Evolutionary conservation across 345 rosid genomes (phyloP).

Genomic region (Cardamine chenopodiifolia): DNA sequence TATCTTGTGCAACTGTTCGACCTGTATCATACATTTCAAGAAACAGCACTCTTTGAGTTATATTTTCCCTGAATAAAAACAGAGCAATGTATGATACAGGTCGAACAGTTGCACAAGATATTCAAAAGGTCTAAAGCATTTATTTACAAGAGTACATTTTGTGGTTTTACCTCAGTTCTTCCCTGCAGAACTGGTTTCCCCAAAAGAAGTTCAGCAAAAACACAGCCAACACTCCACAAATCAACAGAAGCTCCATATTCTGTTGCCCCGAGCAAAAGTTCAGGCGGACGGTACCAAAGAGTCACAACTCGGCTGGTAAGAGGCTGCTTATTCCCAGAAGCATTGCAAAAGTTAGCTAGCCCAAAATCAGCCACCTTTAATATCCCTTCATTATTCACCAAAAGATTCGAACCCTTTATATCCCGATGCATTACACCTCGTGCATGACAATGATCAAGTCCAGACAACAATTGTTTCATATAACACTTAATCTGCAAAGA

Average conservation of each 20-base stretch:
- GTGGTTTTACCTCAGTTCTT: conserved; percentile 80
- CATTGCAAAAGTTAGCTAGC: conserved; percentile 72
- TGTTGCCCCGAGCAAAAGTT: conserved; percentile 87
- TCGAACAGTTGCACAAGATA: too few relatives aligned
- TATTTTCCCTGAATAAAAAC: background rate
- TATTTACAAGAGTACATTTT: conserved; percentile 5
- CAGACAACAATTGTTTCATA: conserved; percentile 82
- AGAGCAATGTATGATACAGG: background rate
- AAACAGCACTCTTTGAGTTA: conserved; percentile 4
- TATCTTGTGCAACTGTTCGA: conserved; percentile 91
- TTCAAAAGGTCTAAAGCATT: background rate
- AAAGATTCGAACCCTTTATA: conserved; percentile 95
- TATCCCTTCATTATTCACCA: conserved; percentile 84
- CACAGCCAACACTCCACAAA: conserved; percentile 98
- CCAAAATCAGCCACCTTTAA: conserved; percentile 95
- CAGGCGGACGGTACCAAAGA: conserved; percentile 98
- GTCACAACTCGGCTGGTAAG: conserved; percentile 96
- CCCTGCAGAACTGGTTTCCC: conserved; percentile 89
- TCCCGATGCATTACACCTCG: conserved; percentile 93
- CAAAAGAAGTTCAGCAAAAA: conserved; percentile 85
- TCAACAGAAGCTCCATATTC: conserved; percentile 89
- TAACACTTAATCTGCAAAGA: conserved; percentile 83
- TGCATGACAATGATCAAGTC: conserved; percentile 91
- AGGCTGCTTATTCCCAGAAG: conserved; percentile 52
- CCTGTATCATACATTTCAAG: conserved; percentile 50